Percentiles rank a stretch among this genome's conserved stretches.
These are phyloP conservation scores for Clonostachys chloroleuca DNA, from an alignment of 2,329 filamentous ascomycete genomes.

Conservation along the genomic window DNA sequence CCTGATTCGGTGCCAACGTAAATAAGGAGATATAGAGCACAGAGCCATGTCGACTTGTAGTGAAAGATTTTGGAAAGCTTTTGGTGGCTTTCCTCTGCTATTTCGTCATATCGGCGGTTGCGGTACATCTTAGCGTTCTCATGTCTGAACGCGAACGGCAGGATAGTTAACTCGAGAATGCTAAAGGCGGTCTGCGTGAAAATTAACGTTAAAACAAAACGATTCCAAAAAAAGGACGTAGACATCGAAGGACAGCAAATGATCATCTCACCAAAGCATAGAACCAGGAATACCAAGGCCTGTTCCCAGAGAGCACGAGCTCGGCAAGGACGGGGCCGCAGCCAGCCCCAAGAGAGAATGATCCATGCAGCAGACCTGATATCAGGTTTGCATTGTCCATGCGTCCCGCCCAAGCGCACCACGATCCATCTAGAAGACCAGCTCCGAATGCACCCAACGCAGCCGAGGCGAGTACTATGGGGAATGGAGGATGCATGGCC, in stretches of 20 bases:
- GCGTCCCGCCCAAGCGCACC: conserved; percentile 37
- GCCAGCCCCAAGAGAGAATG: neutral
- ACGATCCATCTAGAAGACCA: conserved; percentile 34
- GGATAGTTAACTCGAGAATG: too few relatives aligned
- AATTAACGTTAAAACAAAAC: neutral
- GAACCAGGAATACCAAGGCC: neutral
- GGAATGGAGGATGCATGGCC: neutral
- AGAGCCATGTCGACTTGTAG: neutral
- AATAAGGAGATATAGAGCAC: neutral
- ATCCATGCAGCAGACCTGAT: neutral
- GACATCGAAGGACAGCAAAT: neutral
- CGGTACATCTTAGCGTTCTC: too few relatives aligned
- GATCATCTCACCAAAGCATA: neutral
- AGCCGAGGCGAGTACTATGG: neutral
- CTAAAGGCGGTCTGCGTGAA: too few relatives aligned
- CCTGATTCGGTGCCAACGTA: neutral
- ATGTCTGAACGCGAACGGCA: too few relatives aligned
- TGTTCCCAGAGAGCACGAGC: neutral
- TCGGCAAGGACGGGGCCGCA: neutral
- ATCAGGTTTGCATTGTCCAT: conserved; percentile 27
- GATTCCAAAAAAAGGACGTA: neutral
- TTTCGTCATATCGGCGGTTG: too few relatives aligned
- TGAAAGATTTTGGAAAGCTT: too few relatives aligned
- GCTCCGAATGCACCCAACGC: conserved; percentile 26
- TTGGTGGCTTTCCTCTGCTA: too few relatives aligned